Conservation (phyloP, 257 asterid genomes). For the Solanum phureja region DNA sequence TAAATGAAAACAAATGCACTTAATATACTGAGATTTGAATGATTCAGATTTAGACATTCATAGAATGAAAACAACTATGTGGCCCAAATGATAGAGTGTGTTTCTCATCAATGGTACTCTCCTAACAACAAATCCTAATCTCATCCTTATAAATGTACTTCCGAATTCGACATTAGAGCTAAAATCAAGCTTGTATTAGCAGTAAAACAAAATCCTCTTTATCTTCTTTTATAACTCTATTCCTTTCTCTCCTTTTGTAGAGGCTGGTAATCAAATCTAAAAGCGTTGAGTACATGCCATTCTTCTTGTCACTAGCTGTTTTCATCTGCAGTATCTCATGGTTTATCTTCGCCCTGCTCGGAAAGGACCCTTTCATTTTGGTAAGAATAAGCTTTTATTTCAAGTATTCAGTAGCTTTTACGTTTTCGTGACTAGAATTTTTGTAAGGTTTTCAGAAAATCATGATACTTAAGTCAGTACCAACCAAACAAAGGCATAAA, state of each 20-base stretch:
- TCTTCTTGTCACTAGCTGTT: constrained; percentile 54
- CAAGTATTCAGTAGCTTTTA: not conserved
- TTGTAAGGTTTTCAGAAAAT: not conserved
- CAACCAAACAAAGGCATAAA: not conserved
- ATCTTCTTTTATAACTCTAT: not conserved
- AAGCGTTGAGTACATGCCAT: constrained; percentile 87
- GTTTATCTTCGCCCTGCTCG: constrained; percentile 57
- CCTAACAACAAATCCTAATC: not conserved
- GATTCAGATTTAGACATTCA: not conserved
- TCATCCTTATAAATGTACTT: not conserved
- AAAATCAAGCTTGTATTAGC: not conserved
- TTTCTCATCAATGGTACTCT: not conserved
- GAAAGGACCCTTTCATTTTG: constrained; percentile 50
- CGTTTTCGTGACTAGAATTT: not conserved
- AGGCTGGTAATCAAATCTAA: constrained; percentile 64
- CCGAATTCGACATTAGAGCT: not conserved
- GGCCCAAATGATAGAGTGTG: not conserved
- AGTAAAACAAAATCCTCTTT: not conserved
- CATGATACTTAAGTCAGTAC: not conserved
- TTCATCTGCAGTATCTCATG: constrained; percentile 65
- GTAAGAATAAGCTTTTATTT: constrained; percentile 25
- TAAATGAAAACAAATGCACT: no score
- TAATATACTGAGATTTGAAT: not conserved
- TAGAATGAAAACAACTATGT: not conserved
- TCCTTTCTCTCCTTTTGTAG: constrained; percentile 16